Percentiles rank a stretch among this genome's conserved stretches.
These are phyloP conservation scores for Fragaria ananassa DNA, from an alignment of 306 rosid species.

Conservation along the genomic window DNA sequence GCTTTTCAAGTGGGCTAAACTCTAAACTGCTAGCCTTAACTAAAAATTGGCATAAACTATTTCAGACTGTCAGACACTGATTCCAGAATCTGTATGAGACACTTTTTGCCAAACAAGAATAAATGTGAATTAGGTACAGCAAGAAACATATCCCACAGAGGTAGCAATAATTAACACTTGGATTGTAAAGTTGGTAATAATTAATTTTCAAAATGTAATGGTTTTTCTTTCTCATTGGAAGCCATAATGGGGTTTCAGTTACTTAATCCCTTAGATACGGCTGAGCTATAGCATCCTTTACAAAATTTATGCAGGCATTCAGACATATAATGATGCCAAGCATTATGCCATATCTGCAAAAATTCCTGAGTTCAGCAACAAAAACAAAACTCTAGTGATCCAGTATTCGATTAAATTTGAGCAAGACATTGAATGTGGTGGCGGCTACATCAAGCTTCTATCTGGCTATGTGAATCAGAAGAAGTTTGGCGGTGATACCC, in stretches of 20 bases:
- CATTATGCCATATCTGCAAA: conserved; percentile 84
- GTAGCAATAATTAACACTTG: neutral
- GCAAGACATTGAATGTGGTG: conserved; percentile 88
- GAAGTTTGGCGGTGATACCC: conserved; percentile 81
- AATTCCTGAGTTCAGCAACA: conserved; percentile 66
- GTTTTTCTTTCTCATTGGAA: neutral
- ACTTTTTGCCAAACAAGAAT: neutral
- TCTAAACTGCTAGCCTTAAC: neutral
- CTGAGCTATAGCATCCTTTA: neutral
- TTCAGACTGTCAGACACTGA: too few relatives aligned
- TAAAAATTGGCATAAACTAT: neutral
- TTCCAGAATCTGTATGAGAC: neutral
- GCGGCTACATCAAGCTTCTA: conserved; percentile 80
- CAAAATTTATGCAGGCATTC: conserved; percentile 57
- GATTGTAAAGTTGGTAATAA: too few relatives aligned
- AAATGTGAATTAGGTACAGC: too few relatives aligned
- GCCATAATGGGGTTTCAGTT: too few relatives aligned
- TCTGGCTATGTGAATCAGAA: conserved; percentile 88
- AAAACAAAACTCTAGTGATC: conserved; percentile 64
- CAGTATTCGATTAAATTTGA: conserved; percentile 82
- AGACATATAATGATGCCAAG: conserved; percentile 78
- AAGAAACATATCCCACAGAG: neutral
- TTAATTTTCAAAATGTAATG: neutral
- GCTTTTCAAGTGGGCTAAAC: neutral
- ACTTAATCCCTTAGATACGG: too few relatives aligned